A percentile compares a stretch with the other conserved stretches of the same genome.
phyloP scores from a whole-genome alignment of 345 rosid genomes.

The Rhodamnia argentea region DNA sequence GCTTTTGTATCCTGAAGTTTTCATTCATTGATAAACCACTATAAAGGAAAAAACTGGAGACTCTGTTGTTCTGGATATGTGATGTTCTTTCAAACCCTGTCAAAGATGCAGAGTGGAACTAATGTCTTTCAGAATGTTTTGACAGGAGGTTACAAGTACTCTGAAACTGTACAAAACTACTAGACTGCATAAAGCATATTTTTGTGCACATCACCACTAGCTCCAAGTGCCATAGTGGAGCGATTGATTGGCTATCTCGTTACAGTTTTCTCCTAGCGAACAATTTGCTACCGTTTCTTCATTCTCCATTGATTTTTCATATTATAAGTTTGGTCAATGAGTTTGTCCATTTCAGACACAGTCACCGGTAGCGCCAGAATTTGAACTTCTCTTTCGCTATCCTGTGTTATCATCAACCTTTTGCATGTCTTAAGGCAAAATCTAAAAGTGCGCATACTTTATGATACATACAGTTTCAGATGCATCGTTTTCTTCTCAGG shows the following conservation, averaged over 20 bases:
- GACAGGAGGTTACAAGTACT: neutral
- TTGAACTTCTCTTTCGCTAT: neutral
- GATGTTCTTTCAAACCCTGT: neutral
- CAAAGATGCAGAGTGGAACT: neutral
- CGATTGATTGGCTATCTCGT: neutral
- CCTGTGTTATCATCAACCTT: neutral
- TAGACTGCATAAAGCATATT: neutral
- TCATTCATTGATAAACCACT: neutral
- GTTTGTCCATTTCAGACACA: neutral
- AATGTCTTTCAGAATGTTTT: neutral
- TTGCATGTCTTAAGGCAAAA: neutral
- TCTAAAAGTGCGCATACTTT: neutral
- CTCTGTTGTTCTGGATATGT: neutral
- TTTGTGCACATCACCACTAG: neutral
- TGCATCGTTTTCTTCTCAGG: conserved; percentile 22
- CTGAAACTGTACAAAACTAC: neutral
- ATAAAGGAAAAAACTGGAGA: neutral
- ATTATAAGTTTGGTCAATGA: neutral
- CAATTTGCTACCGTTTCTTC: neutral
- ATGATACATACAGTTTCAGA: neutral
- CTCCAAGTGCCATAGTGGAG: neutral
- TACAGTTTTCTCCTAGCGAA: neutral
- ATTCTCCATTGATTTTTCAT: neutral
- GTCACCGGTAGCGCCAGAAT: neutral
- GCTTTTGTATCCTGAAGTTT: neutral